Conservation (phyloP, 495 filamentous ascomycete genomes). For the Penicillium bovifimosum region DNA sequence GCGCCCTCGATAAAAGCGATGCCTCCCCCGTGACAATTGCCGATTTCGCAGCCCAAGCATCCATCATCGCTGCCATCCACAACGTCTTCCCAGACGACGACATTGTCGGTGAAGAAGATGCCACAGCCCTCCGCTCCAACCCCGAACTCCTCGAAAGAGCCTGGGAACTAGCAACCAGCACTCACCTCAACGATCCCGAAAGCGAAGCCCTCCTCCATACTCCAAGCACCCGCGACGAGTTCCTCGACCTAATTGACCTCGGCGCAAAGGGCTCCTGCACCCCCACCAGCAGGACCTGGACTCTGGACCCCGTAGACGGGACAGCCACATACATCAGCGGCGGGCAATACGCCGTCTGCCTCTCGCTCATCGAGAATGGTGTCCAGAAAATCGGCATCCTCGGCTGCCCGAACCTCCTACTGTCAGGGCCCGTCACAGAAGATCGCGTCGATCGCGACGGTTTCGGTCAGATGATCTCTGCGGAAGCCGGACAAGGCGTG, state of each 20-base stretch:
- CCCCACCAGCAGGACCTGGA: slow-evolving; percentile 48
- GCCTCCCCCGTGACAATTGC: slow-evolving; percentile 59
- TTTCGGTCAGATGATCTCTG: slow-evolving; percentile 51
- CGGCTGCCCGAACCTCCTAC: slow-evolving; percentile 51
- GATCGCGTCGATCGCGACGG: slow-evolving; percentile 44
- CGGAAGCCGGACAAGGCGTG: slow-evolving; percentile 51
- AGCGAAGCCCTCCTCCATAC: slow-evolving; percentile 36
- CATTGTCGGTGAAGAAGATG: slow-evolving; percentile 60
- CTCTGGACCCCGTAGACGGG: slow-evolving; percentile 69
- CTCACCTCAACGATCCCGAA: slow-evolving; percentile 34
- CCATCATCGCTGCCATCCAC: slow-evolving; percentile 52
- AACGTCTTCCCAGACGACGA: slow-evolving; percentile 49
- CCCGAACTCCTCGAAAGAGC: slow-evolving; percentile 47
- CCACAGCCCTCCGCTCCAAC: slow-evolving; percentile 47
- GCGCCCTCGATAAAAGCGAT: slow-evolving; percentile 52
- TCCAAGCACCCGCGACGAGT: slow-evolving; percentile 45
- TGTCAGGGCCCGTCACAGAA: slow-evolving; percentile 37
- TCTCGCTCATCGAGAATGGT: slow-evolving; percentile 48
- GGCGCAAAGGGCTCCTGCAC: slow-evolving; percentile 44
- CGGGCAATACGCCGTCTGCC: slow-evolving; percentile 60
- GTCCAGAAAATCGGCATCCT: slow-evolving; percentile 47
- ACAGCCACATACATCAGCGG: slow-evolving; percentile 60
- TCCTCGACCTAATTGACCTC: slow-evolving; percentile 58
- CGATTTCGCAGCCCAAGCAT: slow-evolving; percentile 62
- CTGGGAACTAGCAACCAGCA: slow-evolving; percentile 42